phyloP scores from a whole-genome alignment of 73 alveolate species.

The Paramecium primaurelia region DNA sequence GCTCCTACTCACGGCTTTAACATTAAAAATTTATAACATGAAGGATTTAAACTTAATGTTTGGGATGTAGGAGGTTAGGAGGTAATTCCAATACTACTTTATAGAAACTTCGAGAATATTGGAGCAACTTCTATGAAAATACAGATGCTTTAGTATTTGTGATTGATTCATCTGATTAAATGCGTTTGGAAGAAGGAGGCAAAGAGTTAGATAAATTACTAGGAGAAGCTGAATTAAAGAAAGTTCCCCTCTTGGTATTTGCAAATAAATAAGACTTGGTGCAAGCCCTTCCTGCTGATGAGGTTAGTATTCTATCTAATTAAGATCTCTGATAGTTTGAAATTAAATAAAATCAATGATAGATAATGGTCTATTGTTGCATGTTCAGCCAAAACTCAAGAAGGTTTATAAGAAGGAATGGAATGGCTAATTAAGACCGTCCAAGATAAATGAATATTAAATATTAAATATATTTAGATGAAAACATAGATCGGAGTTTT shows the following conservation, averaged over 20 bases:
- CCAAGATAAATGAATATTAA: constrained; percentile 49
- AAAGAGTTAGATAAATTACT: constrained; percentile 51
- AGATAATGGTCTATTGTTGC: constrained; percentile 99
- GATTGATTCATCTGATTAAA: constrained; percentile 95
- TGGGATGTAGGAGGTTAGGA: constrained; percentile 99
- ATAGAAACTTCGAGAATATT: constrained; percentile 84
- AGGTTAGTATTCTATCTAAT: constrained; percentile 56
- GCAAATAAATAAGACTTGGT: constrained; percentile 78
- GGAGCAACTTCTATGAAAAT: constrained; percentile 98
- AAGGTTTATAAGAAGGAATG: constrained; percentile 95
- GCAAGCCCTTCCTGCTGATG: constrained; percentile 97
- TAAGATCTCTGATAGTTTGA: constrained; percentile 84
- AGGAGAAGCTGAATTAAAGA: constrained; percentile 78
- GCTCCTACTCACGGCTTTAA: constrained; percentile 99
- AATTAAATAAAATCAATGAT: constrained; percentile 84
- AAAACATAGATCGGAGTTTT: not conserved
- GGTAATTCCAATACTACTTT: constrained; percentile 56
- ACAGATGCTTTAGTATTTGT: constrained; percentile 96
- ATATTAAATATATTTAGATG: constrained; percentile 46
- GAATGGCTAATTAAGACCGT: constrained; percentile 91
- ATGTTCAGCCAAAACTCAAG: constrained; percentile 93
- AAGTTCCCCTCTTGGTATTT: constrained; percentile 86
- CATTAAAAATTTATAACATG: constrained; percentile 92
- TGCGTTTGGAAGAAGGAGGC: constrained; percentile 94
- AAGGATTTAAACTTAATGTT: constrained; percentile 98